A percentile compares a stretch with the other conserved stretches of the same genome.
These are phyloP conservation scores for Colletotrichum ledebouriae DNA, from an alignment of 2,329 filamentous ascomycete genomes.

Conservation along the genomic window DNA sequence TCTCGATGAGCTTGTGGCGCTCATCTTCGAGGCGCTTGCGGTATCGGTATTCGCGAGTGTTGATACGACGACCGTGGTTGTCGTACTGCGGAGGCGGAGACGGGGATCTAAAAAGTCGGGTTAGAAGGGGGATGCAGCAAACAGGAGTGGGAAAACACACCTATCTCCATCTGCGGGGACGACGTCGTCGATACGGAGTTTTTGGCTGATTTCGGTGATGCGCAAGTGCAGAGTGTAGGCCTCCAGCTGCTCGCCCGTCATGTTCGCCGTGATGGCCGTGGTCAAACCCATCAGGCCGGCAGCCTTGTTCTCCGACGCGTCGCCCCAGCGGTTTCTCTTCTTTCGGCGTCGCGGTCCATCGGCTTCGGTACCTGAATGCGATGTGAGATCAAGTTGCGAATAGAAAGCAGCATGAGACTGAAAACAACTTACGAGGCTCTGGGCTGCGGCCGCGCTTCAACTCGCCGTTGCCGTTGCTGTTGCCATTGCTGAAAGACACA, in stretches of 20 bases:
- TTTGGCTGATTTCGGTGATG: slow-evolving; percentile 99
- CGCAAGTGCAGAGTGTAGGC: slow-evolving; percentile 96
- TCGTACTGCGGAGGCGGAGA: slow-evolving; percentile 98
- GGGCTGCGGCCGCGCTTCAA: slow-evolving; percentile 94
- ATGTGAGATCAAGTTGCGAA: slow-evolving; percentile 47
- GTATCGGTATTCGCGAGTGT: slow-evolving; percentile 98
- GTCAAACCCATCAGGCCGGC: slow-evolving; percentile 97
- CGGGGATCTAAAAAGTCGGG: slow-evolving; percentile 76
- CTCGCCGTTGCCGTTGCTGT: slow-evolving; percentile 57
- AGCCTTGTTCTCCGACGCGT: slow-evolving; percentile 97
- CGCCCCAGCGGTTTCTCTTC: slow-evolving; percentile 99
- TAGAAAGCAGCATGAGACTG: neutral
- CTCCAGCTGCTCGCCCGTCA: slow-evolving; percentile 98
- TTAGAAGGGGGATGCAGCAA: slow-evolving; percentile 35
- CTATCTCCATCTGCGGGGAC: slow-evolving; percentile 96
- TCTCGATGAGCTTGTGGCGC: slow-evolving; percentile 98
- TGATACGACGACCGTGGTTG: slow-evolving; percentile 99
- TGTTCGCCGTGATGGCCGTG: slow-evolving; percentile 95
- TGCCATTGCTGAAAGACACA: slow-evolving; percentile 47
- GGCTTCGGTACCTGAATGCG: slow-evolving; percentile 60
- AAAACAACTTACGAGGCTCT: slow-evolving; percentile 73
- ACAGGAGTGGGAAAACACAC: slow-evolving; percentile 65
- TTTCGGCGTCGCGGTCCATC: slow-evolving; percentile 92
- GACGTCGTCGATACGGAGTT: slow-evolving; percentile 98
- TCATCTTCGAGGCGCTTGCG: slow-evolving; percentile 98